These are phyloP conservation scores for Aspergillus incahuasiensis DNA, from an alignment of 495 filamentous ascomycete species.

Conservation along the genomic window DNA sequence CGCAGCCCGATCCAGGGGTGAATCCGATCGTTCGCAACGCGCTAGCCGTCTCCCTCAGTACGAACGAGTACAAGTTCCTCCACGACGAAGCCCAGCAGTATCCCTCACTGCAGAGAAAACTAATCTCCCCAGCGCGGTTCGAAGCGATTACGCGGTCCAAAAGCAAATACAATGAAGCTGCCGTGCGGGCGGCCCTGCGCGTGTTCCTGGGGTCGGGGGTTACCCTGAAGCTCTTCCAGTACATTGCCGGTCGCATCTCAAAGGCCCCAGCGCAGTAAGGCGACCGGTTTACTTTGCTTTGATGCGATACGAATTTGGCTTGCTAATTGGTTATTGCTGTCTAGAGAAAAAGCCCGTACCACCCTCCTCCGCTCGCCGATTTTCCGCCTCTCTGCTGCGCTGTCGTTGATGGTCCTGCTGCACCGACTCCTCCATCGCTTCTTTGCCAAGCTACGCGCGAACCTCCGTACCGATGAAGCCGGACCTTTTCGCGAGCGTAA, in stretches of 20 bases:
- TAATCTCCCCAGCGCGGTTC: constrained; percentile 54
- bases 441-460: constrained; percentile 70
- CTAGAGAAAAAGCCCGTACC: constrained; percentile 39
- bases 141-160: constrained; percentile 45
- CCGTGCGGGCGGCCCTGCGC: constrained; percentile 70
- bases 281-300: background rate
- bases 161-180: constrained; percentile 74
- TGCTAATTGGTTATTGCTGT: background rate
- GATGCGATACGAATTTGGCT: background rate
- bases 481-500: constrained; percentile 76
- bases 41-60: constrained; percentile 76
- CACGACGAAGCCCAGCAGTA: constrained; percentile 72
- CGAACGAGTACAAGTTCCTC: constrained; percentile 76
- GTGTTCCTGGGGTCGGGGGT: constrained; percentile 68
- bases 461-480: constrained; percentile 70
- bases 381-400: constrained; percentile 70
- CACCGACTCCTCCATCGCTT: constrained; percentile 90
- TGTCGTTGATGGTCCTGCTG: constrained; percentile 78
- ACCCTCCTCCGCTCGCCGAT: constrained; percentile 64
- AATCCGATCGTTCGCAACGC: constrained; percentile 56
- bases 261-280: constrained; percentile 27
- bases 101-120: constrained; percentile 48
- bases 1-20: constrained; percentile 15
- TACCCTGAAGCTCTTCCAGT: constrained; percentile 64
- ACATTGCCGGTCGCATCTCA: constrained; percentile 48